A percentile compares a stretch with the other conserved stretches of the same genome.
Evolutionary conservation across 192 early-diverging fungal genomes (phyloP).

Genomic region (Rhizoclosmatium globosum): DNA sequence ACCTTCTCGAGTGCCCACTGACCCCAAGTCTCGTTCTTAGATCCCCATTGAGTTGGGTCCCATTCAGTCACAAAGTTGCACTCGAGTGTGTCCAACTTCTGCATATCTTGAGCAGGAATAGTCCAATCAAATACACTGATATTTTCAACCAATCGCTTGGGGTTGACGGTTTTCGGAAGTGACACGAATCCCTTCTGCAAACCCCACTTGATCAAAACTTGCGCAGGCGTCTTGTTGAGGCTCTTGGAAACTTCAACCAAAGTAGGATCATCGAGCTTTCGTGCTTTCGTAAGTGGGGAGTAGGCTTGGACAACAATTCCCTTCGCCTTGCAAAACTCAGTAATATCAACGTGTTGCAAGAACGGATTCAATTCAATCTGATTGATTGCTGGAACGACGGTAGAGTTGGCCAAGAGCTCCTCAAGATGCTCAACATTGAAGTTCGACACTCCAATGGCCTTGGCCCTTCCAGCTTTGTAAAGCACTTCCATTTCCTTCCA

Average conservation of each 20-base stretch:
- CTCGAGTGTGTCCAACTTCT: constrained; percentile 59
- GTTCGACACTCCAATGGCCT: constrained; percentile 89
- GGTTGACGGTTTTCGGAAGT: constrained; percentile 63
- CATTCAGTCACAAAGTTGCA: constrained; percentile 55
- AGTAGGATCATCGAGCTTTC: constrained; percentile 51
- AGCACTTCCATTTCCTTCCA: constrained; percentile 86
- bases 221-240: constrained; percentile 61
- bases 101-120: constrained; percentile 65
- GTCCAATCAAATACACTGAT: constrained; percentile 65
- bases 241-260: constrained; percentile 58
- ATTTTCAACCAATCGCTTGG: constrained; percentile 64
- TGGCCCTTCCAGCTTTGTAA: constrained; percentile 73
- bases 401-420: constrained; percentile 68
- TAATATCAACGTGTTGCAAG: constrained; percentile 73
- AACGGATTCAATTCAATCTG: constrained; percentile 88
- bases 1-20: too few relatives aligned
- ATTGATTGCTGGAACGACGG: constrained; percentile 81
- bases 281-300: constrained; percentile 65
- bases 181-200: constrained; percentile 64
- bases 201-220: constrained; percentile 67
- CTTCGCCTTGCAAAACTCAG: constrained; percentile 75
- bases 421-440: constrained; percentile 56
- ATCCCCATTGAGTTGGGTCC: constrained; percentile 17
- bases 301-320: constrained; percentile 83
- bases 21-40: too few relatives aligned